Conservation (phyloP, 129 eudicot species). For the Helianthus tuberosus region DNA sequence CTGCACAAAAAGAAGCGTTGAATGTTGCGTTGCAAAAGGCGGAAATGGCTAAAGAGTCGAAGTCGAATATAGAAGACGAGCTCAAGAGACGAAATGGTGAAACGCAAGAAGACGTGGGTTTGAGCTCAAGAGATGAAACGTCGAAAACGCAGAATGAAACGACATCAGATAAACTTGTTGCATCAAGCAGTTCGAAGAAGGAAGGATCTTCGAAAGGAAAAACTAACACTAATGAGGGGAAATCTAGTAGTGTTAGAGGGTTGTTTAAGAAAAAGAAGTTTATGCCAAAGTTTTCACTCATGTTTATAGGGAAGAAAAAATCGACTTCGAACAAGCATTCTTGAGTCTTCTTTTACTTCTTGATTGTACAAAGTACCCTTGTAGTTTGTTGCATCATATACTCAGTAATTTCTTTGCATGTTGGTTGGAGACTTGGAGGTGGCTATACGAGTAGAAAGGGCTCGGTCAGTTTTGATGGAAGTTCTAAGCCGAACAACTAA, state of each 20-base stretch:
- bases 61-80: slow-evolving; percentile 63
- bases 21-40: slow-evolving; percentile 65
- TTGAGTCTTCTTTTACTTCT: not conserved
- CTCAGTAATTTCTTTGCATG: not conserved
- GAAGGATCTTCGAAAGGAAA: slow-evolving; percentile 3
- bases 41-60: slow-evolving; percentile 70
- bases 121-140: slow-evolving; percentile 56
- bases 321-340: slow-evolving; percentile 29
- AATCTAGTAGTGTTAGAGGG: slow-evolving; percentile 41
- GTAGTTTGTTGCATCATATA: slow-evolving; percentile 21
- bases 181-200: slow-evolving; percentile 27
- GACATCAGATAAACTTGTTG: not conserved
- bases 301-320: slow-evolving; percentile 55
- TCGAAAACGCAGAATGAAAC: slow-evolving; percentile 30
- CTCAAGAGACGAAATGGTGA: slow-evolving; percentile 74
- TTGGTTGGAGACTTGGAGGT: not conserved
- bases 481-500: too few relatives aligned
- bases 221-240: slow-evolving; percentile 38
- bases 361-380: not conserved
- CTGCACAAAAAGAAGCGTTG: slow-evolving; percentile 50
- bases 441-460: not conserved
- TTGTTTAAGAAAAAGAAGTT: slow-evolving; percentile 53
- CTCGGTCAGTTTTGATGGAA: too few relatives aligned
- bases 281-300: slow-evolving; percentile 62
- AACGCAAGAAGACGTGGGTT: slow-evolving; percentile 32